Evolutionary conservation across 169 alveolate genomes (phyloP).

Genomic region (Miamiensis avidus): DNA sequence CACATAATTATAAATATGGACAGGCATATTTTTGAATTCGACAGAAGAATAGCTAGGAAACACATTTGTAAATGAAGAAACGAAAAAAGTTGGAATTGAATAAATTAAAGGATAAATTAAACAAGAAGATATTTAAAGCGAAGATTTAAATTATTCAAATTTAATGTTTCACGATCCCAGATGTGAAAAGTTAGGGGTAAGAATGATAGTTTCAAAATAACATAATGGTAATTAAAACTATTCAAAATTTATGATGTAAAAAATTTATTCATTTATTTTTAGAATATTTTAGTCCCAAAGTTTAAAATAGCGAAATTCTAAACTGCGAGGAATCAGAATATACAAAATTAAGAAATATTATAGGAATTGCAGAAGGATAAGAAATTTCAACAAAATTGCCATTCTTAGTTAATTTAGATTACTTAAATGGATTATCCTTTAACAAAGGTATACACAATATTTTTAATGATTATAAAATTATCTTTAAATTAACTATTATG

Average conservation of each 20-base stretch:
- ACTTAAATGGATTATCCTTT: slow-evolving; percentile 13
- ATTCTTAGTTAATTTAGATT: slow-evolving; percentile 24
- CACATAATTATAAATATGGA: too few species aligned
- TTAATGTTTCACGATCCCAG: slow-evolving; percentile 12
- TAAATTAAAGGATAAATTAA: slow-evolving; percentile 6
- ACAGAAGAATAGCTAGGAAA: not conserved
- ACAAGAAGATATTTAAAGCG: not conserved
- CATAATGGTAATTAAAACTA: not conserved
- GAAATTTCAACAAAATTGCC: slow-evolving; percentile 25
- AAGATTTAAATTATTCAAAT: slow-evolving; percentile 10
- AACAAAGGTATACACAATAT: not conserved
- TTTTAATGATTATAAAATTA: not conserved
- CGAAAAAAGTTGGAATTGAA: not conserved
- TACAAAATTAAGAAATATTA: not conserved
- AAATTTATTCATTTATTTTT: not conserved
- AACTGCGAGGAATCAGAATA: not conserved
- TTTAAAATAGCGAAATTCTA: not conserved
- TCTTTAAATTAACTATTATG: not conserved
- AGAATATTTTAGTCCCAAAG: not conserved
- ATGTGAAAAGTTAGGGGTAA: slow-evolving; percentile 6
- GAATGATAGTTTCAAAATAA: slow-evolving; percentile 1
- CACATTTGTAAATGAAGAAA: not conserved
- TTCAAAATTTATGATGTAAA: not conserved
- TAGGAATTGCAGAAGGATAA: slow-evolving; percentile 16
- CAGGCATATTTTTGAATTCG: not conserved